phyloP scores from a whole-genome alignment of 305 asterid species.

The Fraxinus nigra region DNA sequence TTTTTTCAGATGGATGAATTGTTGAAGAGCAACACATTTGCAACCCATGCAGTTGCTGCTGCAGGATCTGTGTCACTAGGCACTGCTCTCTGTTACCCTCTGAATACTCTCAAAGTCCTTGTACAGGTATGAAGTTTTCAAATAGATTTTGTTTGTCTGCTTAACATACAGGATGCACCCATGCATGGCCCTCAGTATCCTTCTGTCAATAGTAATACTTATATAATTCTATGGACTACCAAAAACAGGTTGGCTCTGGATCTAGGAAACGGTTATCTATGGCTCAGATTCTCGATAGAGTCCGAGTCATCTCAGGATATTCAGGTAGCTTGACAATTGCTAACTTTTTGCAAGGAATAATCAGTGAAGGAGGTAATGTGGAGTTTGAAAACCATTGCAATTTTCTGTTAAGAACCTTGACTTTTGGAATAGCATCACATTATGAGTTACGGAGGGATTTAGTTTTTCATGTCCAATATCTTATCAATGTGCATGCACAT shows the following conservation, averaged over 20 bases:
- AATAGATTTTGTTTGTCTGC: slow-evolving; percentile 17
- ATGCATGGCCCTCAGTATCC: background rate
- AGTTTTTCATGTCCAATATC: background rate
- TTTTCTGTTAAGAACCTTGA: background rate
- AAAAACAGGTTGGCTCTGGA: slow-evolving; percentile 76
- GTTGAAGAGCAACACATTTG: slow-evolving; percentile 47
- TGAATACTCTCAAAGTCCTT: slow-evolving; percentile 79
- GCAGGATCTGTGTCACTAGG: slow-evolving; percentile 59
- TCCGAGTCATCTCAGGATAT: slow-evolving; percentile 61
- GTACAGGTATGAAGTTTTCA: slow-evolving; percentile 48
- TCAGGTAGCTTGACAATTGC: slow-evolving; percentile 45
- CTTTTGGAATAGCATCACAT: background rate
- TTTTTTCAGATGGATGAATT: slow-evolving; percentile 58
- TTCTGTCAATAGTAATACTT: background rate
- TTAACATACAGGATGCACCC: background rate
- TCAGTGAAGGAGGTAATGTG: background rate
- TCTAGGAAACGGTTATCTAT: slow-evolving; percentile 42
- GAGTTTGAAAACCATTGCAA: background rate
- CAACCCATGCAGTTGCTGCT: slow-evolving; percentile 65
- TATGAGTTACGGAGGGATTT: background rate
- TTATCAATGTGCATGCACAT: background rate
- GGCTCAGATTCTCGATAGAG: slow-evolving; percentile 54
- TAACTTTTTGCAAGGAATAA: background rate
- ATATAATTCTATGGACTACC: slow-evolving; percentile 19
- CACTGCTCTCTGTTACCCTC: slow-evolving; percentile 63